Conservation (phyloP, 768 basidiomycete genomes). For the Hirschioporus abietinus region DNA sequence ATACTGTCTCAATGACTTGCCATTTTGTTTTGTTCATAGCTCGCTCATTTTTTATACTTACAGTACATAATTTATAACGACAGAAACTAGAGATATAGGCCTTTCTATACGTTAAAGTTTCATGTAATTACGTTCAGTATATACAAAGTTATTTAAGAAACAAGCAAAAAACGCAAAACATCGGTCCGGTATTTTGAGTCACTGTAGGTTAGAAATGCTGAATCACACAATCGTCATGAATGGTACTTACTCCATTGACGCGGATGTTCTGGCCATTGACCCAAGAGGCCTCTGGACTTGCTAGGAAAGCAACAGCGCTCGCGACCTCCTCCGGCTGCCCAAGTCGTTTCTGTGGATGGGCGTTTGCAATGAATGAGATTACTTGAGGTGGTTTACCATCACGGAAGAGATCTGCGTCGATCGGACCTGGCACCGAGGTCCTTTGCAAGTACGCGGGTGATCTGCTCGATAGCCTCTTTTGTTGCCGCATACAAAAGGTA, state of each 20-base stretch:
- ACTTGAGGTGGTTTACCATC: slow-evolving; percentile 44
- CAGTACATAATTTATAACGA: too few relatives aligned
- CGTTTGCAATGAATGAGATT: slow-evolving; percentile 39
- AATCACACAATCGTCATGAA: not conserved
- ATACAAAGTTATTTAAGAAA: too few relatives aligned
- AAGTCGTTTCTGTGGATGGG: slow-evolving; percentile 42
- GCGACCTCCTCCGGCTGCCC: slow-evolving; percentile 49
- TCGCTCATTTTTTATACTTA: too few relatives aligned
- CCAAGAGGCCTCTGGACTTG: slow-evolving; percentile 49
- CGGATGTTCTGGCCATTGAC: slow-evolving; percentile 53
- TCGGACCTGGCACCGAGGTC: slow-evolving; percentile 46
- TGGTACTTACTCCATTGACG: slow-evolving; percentile 48
- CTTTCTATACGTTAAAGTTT: too few relatives aligned
- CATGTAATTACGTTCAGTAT: too few relatives aligned
- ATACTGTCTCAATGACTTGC: too few relatives aligned
- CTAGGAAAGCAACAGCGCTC: slow-evolving; percentile 47
- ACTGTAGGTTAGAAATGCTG: not conserved
- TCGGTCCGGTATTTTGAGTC: too few relatives aligned
- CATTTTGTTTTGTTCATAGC: too few relatives aligned
- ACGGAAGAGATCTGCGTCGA: slow-evolving; percentile 51
- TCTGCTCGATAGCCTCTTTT: slow-evolving; percentile 57
- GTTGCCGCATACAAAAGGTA: slow-evolving; percentile 48
- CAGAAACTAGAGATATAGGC: too few relatives aligned
- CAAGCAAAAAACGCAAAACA: too few relatives aligned
- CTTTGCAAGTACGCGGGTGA: slow-evolving; percentile 51